phyloP scores from a whole-genome alignment of 2,329 filamentous ascomycete species.

The Xylaria polymorpha region DNA sequence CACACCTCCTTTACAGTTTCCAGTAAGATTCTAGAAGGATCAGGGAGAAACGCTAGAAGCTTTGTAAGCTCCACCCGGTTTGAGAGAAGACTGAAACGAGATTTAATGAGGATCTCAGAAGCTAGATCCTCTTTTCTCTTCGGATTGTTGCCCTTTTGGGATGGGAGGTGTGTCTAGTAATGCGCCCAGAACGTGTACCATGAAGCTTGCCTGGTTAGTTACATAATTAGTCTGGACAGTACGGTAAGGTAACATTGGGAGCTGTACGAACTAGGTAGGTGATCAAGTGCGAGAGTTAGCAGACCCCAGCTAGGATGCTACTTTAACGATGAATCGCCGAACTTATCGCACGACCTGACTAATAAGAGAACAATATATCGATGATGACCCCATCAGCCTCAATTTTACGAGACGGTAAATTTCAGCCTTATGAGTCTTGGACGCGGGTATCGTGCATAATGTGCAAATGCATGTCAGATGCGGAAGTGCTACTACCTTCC shows the following conservation, averaged over 20 bases:
- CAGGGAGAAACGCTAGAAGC: slow-evolving; percentile 23
- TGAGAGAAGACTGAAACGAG: slow-evolving; percentile 33
- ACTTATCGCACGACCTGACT: not conserved
- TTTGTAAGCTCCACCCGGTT: slow-evolving; percentile 21
- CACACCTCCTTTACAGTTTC: slow-evolving; percentile 11
- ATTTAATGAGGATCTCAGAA: slow-evolving; percentile 31
- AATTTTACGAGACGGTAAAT: slow-evolving; percentile 16
- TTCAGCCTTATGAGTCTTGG: slow-evolving; percentile 38
- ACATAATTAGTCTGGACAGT: not conserved
- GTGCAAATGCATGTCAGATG: slow-evolving; percentile 36
- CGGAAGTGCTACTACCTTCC: slow-evolving; percentile 29
- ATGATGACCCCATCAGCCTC: slow-evolving; percentile 18
- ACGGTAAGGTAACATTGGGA: not conserved
- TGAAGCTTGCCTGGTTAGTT: not conserved
- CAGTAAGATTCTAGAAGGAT: slow-evolving; percentile 34
- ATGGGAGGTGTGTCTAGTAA: slow-evolving; percentile 23
- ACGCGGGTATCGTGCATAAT: slow-evolving; percentile 35
- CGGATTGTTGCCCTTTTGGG: slow-evolving; percentile 23
- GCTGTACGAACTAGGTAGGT: slow-evolving; percentile 1
- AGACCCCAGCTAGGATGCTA: not conserved
- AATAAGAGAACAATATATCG: slow-evolving; percentile 11
- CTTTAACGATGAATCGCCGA: not conserved
- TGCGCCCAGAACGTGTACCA: not conserved
- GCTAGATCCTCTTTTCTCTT: slow-evolving; percentile 16
- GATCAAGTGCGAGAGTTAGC: slow-evolving; percentile 1